Base-by-base conservation (phyloP, 164 flowering plant species). In the Chloranthus sessilifolius region DNA sequence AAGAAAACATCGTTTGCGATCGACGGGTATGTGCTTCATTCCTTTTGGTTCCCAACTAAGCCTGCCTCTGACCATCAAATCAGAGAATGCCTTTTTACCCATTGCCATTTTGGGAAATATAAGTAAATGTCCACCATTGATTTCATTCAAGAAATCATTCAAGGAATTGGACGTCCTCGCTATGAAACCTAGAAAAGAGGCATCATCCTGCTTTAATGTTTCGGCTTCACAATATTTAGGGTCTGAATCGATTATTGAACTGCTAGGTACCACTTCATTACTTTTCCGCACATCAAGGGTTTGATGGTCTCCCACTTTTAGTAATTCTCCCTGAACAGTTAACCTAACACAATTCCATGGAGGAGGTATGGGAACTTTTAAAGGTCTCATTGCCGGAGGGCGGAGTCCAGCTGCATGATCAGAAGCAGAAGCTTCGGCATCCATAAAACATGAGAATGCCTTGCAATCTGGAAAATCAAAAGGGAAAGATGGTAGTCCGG, bases 401-500 rank as follows among this genome's bases (percentile, higher is more conserved):
- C 64, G 69, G 23, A 50, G 68, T 33, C 64, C 66, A 7, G 43
- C 61, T 44, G 60, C 66, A 44, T 69, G 31, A 35, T 63, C 63
- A 63, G 47, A 27, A 7, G 65, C 71, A 45, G 64, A 58, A 34
- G 75, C 88, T 68, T 79, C 80, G 30, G 48, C 50, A 59, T 51
- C 80, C 83, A 66, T 86, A 39, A 63, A 70, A 53, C 49, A 46
- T 28, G 75, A 66, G 56, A 82, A 84, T 46, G 94, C 82, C 55
- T 61, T 68, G 70, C 78, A 77, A 63, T 86, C 99, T 43, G 96
- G 95, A 64, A 80, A 88, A 69, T 84, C 99, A 31, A 50, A 72
- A 55, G 96, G 97, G 47, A 86, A 88, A 51, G 29, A 68, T 5
- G 97, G 91, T 58, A 84, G 50, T 11, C 78, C 84, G 60, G 52